These are phyloP conservation scores for Tolypocladium paradoxum DNA, from an alignment of 2,329 filamentous ascomycete genomes.

Conservation along the genomic window DNA sequence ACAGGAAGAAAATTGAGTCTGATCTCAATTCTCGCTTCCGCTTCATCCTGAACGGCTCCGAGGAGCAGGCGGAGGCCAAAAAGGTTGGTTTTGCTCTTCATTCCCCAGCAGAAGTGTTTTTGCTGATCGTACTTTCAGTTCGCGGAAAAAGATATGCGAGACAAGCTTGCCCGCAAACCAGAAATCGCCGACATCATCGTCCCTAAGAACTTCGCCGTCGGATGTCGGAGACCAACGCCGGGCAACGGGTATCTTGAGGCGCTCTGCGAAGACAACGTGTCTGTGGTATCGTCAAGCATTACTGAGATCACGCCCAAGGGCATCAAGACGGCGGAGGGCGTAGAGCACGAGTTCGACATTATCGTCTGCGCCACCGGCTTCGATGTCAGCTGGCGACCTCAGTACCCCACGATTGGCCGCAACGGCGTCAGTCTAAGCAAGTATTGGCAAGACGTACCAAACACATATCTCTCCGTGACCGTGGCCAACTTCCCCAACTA, in stretches of 20 bases:
- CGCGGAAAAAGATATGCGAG: too few relatives aligned
- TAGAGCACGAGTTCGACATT: constrained; percentile 16
- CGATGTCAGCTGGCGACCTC: constrained; percentile 12
- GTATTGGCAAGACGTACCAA: constrained; percentile 9
- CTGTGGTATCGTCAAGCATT: constrained; percentile 11
- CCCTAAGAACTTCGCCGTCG: constrained; percentile 21
- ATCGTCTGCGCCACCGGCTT: constrained; percentile 24
- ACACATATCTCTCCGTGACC: constrained; percentile 11
- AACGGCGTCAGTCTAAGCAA: constrained; percentile 4
- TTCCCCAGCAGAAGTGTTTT: too few relatives aligned
- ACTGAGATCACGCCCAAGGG: constrained; percentile 14
- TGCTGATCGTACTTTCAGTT: too few relatives aligned
- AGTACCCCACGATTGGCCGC: constrained; percentile 11
- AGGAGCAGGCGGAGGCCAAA: too few relatives aligned
- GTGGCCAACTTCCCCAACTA: constrained; percentile 16
- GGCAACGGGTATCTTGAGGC: constrained; percentile 19
- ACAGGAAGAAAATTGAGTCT: constrained; percentile 35
- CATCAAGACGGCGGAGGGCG: constrained; percentile 16
- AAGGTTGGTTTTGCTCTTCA: too few relatives aligned
- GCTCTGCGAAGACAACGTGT: constrained; percentile 13
- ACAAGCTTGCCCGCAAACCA: constrained; percentile 27
- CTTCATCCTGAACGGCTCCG: constrained; percentile 40
- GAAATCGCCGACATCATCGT: constrained; percentile 32
- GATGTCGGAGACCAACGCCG: constrained; percentile 11
- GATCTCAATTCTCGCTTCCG: constrained; percentile 43